Base-by-base conservation (phyloP, 2,329 filamentous ascomycete genomes). In the Cadophora sp. region DNA sequence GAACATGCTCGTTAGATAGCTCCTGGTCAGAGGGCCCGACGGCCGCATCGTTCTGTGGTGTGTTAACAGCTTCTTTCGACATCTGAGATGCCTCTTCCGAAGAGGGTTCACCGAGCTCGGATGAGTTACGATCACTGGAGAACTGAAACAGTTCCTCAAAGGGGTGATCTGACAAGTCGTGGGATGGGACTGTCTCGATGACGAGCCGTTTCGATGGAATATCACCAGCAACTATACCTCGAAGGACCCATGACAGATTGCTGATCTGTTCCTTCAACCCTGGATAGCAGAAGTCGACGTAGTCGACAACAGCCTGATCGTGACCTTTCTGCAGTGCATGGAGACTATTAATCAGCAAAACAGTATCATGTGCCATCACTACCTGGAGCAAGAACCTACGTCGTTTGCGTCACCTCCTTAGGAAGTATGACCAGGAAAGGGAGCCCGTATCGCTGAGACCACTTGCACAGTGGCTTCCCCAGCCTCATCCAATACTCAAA, bases 401-500 rank as follows among this genome's bases (percentile, higher is more conserved):
- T 61, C 58, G 58, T 48, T 48, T 61, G 6, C 43, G 58, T 61
- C 58, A 61, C 37, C 58, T 61, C 24, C 37, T 61, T 61, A 61
- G 24, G 58, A 61, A 61, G 37, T 27, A 61, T 27, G 37, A 46
- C 58, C 7, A 61, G 58, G 37, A 61, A n/a, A 16, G 34, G 22
- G 37, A 29, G 58, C 34, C 58, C 58, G 58, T 61, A 61, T 40
- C 37, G 22, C 58, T 61, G 26, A 51, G 60, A 62, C 43, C 19
- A 50, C 22, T 50, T 51, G 26, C 60, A 51, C 24, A 50, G 60
- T 50, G 43, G 60, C 43, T 51, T 62, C 43, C 60, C 60, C 22
- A 62, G 16, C 43, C 60, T 46, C 22, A 62, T 62, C 26, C 16
- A 62, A 62, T 62, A 62, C 60, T 62, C 43, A 31, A 62, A 62